These are phyloP conservation scores for Acanthamoeba quina DNA, from an alignment of 208 protist species.

Conservation along the genomic window DNA sequence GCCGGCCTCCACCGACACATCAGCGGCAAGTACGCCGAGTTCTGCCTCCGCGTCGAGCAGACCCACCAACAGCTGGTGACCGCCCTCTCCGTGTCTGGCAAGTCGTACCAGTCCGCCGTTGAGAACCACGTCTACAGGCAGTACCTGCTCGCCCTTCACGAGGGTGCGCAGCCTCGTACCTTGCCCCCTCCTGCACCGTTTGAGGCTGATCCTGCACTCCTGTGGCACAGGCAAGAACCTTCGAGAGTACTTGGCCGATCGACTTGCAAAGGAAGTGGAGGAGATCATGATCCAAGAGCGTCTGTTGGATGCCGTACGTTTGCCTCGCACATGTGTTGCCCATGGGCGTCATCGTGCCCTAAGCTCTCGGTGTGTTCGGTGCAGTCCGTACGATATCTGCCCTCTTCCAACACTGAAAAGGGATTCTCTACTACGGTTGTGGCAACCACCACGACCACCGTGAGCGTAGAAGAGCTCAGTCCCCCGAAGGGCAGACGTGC, in stretches of 20 bases:
- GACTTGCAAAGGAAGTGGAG: not conserved
- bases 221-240: not conserved
- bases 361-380: not conserved
- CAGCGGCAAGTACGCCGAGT: not conserved
- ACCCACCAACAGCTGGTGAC: not conserved
- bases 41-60: not conserved
- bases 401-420: not conserved
- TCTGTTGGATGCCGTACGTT: not conserved
- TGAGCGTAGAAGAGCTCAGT: too few relatives aligned
- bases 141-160: not conserved
- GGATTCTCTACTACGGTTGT: not conserved
- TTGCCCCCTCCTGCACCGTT: not conserved
- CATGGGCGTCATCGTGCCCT: not conserved
- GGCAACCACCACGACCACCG: too few relatives aligned
- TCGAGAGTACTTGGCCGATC: not conserved
- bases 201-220: not conserved
- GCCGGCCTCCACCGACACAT: not conserved
- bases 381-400: not conserved
- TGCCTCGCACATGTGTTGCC: not conserved
- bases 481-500: too few relatives aligned
- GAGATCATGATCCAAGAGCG: constrained; percentile 8
- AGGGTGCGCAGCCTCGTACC: not conserved
- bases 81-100: not conserved
- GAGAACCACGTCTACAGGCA: not conserved
- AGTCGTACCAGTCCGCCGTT: not conserved